These are phyloP conservation scores for Cryptococcus sp. DNA, from an alignment of 1,284 basidiomycete genomes.

Conservation along the genomic window DNA sequence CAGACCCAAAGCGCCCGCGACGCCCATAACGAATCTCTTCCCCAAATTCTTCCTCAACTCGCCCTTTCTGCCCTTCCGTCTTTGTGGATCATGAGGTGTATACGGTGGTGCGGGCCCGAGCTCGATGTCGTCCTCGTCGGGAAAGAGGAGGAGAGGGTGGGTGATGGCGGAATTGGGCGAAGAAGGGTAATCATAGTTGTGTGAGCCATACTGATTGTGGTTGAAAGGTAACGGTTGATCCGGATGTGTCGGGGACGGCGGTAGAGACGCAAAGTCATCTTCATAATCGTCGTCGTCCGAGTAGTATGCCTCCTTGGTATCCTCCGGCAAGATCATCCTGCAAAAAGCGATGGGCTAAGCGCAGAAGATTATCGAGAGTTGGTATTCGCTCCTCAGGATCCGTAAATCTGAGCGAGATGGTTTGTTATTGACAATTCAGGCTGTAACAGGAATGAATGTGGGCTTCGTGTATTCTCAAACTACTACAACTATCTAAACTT, in stretches of 20 bases:
- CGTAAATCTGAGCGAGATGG: too few relatives aligned
- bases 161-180: constrained; percentile 8
- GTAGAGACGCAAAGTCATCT: constrained; percentile 16
- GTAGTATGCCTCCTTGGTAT: constrained; percentile 18
- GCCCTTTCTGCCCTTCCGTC: constrained; percentile 3
- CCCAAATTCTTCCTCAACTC: constrained; percentile 3
- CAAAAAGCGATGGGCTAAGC: background rate
- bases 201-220: background rate
- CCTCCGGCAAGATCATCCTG: constrained; percentile 24
- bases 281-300: constrained; percentile 25
- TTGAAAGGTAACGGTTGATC: background rate
- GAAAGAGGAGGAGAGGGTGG: constrained; percentile 7
- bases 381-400: too few relatives aligned
- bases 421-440: too few relatives aligned
- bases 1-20: constrained; percentile 2
- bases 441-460: too few relatives aligned
- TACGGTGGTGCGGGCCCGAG: constrained; percentile 20
- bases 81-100: constrained; percentile 4
- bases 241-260: constrained; percentile 1
- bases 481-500: too few relatives aligned
- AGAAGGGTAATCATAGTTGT: constrained; percentile 4
- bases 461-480: too few relatives aligned
- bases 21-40: constrained; percentile 6
- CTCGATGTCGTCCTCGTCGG: constrained; percentile 12
- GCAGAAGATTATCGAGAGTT: too few relatives aligned